Percentiles rank a stretch among this genome's conserved stretches.
Evolutionary conservation across 2,329 filamentous ascomycete species (phyloP).

Genomic region (Epichloe uncinata): DNA sequence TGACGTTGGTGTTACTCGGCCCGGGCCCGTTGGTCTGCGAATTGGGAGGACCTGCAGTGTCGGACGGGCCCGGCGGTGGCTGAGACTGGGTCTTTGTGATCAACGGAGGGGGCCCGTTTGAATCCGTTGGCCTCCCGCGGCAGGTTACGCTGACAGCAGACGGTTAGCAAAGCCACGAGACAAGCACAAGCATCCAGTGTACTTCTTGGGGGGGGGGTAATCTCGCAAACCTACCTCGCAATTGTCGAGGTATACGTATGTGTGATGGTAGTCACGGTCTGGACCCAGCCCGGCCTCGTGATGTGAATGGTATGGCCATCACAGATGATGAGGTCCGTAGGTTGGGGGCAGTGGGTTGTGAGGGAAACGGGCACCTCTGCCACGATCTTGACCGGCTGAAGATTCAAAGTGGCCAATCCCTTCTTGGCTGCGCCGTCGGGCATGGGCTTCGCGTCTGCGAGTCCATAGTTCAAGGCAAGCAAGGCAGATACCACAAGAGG

Average conservation of each 20-base stretch:
- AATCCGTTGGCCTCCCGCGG: neutral
- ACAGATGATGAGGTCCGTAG: conserved; percentile 1
- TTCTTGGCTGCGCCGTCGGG: neutral
- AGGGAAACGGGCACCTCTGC: conserved; percentile 3
- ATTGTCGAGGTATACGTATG: neutral
- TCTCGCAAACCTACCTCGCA: conserved; percentile 1
- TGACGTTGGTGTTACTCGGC: neutral
- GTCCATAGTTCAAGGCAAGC: neutral
- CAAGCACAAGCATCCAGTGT: neutral
- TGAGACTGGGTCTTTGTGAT: neutral
- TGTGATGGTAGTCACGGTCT: conserved; percentile 4
- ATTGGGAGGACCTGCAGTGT: neutral
- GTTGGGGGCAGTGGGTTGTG: neutral
- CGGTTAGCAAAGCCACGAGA: neutral
- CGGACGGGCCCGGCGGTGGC: too few relatives aligned
- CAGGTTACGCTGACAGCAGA: neutral
- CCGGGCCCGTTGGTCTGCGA: neutral
- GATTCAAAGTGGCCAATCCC: neutral
- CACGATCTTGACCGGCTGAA: conserved; percentile 1
- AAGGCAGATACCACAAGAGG: neutral
- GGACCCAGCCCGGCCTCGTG: neutral
- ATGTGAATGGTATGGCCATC: neutral
- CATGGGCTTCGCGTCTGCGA: conserved; percentile 1
- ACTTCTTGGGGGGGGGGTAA: too few relatives aligned
- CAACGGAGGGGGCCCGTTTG: neutral